These are phyloP conservation scores for Yamadazyma trypodendri DNA, from an alignment of 1,139 yeast species.

Conservation along the genomic window DNA sequence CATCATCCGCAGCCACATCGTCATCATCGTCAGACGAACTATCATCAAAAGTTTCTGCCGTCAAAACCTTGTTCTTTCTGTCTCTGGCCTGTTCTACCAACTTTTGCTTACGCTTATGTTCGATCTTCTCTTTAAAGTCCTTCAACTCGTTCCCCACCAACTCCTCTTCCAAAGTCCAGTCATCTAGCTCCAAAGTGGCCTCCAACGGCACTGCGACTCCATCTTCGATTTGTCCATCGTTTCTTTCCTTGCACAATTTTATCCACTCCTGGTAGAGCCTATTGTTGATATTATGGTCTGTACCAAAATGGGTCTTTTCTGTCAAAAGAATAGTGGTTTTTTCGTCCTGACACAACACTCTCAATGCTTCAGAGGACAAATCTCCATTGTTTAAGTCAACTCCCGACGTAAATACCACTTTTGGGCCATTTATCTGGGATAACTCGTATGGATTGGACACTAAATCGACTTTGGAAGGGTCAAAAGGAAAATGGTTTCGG, in stretches of 20 bases:
- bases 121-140: slow-evolving; percentile 46
- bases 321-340: slow-evolving; percentile 73
- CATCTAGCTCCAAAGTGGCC: slow-evolving; percentile 28
- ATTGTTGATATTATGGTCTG: slow-evolving; percentile 27
- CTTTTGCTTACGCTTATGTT: slow-evolving; percentile 42
- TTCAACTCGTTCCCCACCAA: slow-evolving; percentile 50
- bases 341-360: slow-evolving; percentile 59
- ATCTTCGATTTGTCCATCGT: slow-evolving; percentile 47
- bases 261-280: slow-evolving; percentile 60
- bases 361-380: slow-evolving; percentile 55
- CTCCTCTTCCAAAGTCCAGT: slow-evolving; percentile 46
- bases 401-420: slow-evolving; percentile 80
- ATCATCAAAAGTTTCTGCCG: slow-evolving; percentile 36
- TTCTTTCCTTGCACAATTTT: slow-evolving; percentile 33
- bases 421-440: slow-evolving; percentile 61
- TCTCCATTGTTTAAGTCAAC: slow-evolving; percentile 68
- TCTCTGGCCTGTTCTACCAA: slow-evolving; percentile 55
- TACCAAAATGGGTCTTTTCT: slow-evolving; percentile 47
- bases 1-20: slow-evolving; percentile 19
- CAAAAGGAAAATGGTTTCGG: slow-evolving; percentile 71
- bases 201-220: slow-evolving; percentile 60
- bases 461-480: slow-evolving; percentile 61
- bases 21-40: slow-evolving; percentile 34
- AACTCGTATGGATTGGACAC: slow-evolving; percentile 59
- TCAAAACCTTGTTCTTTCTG: slow-evolving; percentile 53